phyloP scores from a whole-genome alignment of 2,329 filamentous ascomycete genomes.

The Coniochaeta sp. region DNA sequence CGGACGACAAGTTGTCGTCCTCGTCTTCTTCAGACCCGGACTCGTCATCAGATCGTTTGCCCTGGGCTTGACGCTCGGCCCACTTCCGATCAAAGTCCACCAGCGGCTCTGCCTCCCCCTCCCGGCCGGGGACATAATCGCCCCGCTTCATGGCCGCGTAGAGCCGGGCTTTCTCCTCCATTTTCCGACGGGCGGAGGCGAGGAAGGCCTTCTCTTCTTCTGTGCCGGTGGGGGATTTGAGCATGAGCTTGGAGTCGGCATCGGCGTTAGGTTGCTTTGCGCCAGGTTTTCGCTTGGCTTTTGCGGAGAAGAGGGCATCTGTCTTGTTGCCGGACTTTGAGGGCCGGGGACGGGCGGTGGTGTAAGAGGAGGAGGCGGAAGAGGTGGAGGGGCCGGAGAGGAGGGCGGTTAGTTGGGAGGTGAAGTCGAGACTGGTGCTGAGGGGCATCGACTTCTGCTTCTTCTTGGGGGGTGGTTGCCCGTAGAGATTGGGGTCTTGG shows the following conservation, averaged over 20 bases:
- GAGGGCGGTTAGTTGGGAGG: conserved; percentile 78
- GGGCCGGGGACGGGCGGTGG: conserved; percentile 44
- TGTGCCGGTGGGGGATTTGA: conserved; percentile 46
- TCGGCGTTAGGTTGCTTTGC: conserved; percentile 53
- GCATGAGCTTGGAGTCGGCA: conserved; percentile 31
- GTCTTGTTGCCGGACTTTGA: conserved; percentile 55
- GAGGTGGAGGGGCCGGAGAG: conserved; percentile 50
- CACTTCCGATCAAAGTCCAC: conserved; percentile 97
- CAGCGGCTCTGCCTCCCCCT: conserved; percentile 59
- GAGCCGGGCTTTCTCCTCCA: conserved; percentile 83
- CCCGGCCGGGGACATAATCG: conserved; percentile 60
- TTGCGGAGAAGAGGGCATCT: conserved; percentile 54
- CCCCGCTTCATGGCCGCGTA: conserved; percentile 89
- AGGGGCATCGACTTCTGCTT: conserved; percentile 63
- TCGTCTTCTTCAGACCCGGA: conserved; percentile 22
- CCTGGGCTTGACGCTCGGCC: conserved; percentile 69
- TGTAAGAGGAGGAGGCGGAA: conserved; percentile 29
- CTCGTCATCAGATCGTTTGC: conserved; percentile 33
- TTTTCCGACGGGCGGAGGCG: conserved; percentile 66
- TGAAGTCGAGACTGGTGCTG: conserved; percentile 72
- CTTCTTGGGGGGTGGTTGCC: conserved; percentile 63
- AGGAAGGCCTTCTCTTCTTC: conserved; percentile 61
- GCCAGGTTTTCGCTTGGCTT: conserved; percentile 40
- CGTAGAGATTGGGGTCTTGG: conserved; percentile 69
- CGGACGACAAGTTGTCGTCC: conserved; percentile 38